These are phyloP conservation scores for Aspergillus saccharolyticus DNA, from an alignment of 495 filamentous ascomycete genomes.

Conservation along the genomic window DNA sequence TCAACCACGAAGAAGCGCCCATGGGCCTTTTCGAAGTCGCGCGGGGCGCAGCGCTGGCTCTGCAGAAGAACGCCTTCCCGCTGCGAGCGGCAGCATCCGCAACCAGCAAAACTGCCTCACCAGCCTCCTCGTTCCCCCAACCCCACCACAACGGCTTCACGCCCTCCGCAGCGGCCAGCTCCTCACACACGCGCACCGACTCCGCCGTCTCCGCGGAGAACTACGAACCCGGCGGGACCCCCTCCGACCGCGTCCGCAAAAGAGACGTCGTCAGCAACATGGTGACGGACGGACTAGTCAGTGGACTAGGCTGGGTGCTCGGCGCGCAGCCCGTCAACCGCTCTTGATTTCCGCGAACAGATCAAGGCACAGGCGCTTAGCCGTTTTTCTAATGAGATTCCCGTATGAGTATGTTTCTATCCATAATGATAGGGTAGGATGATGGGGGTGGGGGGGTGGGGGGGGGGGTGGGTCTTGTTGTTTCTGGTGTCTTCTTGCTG, in stretches of 20 bases:
- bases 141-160: neutral
- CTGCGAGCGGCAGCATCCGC: conserved; percentile 28
- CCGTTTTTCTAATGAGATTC: too few relatives aligned
- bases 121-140: conserved; percentile 1
- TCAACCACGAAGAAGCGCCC: conserved; percentile 66
- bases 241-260: conserved; percentile 58
- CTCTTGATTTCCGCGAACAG: conserved; percentile 7
- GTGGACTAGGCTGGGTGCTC: conserved; percentile 82
- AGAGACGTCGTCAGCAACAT: conserved; percentile 74
- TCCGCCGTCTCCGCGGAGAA: conserved; percentile 14
- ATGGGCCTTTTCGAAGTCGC: conserved; percentile 95
- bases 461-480: too few relatives aligned
- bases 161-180: neutral
- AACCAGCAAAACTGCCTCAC: conserved; percentile 9
- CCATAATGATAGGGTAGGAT: neutral
- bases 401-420: neutral
- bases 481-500: too few relatives aligned
- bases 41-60: conserved; percentile 71
- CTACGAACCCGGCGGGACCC: conserved; percentile 16
- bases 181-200: conserved; percentile 3
- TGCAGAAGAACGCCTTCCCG: conserved; percentile 59
- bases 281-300: conserved; percentile 68
- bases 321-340: conserved; percentile 58
- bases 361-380: too few relatives aligned
- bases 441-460: too few relatives aligned